Evolutionary conservation across 176 grass and related monocot species (phyloP).

Genomic region (Typha latifolia): DNA sequence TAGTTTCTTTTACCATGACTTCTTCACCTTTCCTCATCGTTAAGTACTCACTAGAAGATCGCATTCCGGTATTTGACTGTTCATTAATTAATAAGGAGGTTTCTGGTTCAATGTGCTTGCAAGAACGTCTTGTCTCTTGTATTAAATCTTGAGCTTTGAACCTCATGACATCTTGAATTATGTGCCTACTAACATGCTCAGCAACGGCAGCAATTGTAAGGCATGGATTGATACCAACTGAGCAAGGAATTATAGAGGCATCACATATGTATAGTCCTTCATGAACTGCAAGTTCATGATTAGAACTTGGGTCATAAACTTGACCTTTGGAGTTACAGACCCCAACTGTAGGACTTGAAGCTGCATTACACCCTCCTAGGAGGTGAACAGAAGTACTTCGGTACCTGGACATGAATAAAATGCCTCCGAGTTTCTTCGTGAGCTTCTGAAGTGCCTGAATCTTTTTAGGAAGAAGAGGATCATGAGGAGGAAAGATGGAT

Average conservation of each 20-base stretch:
- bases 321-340: neutral
- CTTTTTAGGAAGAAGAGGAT: neutral
- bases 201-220: neutral
- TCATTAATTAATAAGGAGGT: no score
- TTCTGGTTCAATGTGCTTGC: no score
- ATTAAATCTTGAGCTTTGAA: neutral
- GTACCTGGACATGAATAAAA: neutral
- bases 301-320: neutral
- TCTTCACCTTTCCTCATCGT: neutral
- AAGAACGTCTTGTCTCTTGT: no score
- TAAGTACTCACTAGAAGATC: neutral
- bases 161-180: neutral
- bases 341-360: neutral
- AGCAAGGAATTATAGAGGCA: neutral
- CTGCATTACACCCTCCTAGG: neutral
- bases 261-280: neutral
- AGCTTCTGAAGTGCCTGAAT: neutral
- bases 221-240: neutral
- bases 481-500: neutral
- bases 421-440: neutral
- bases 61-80: no score
- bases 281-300: neutral
- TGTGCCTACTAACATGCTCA: neutral
- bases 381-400: neutral
- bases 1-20: neutral